A percentile compares a stretch with the other conserved stretches of the same genome.
phyloP scores from a whole-genome alignment of 108 stramenopile genomes.

The Aurantiochytrium sp. region DNA sequence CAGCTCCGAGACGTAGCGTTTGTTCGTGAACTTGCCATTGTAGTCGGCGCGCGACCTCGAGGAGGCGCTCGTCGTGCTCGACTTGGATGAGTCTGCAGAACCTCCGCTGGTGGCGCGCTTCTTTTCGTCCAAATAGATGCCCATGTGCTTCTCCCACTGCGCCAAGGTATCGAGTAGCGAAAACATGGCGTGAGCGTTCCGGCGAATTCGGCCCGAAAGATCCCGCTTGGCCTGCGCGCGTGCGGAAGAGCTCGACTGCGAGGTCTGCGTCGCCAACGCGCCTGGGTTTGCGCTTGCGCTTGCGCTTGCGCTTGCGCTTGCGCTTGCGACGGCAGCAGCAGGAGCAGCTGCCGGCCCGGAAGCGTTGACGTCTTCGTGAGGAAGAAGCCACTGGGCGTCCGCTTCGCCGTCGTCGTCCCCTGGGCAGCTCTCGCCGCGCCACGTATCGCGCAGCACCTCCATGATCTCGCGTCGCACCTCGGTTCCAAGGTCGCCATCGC shows the following conservation, averaged over 20 bases:
- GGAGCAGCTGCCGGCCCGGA: no score
- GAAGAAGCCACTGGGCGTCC: neutral
- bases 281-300: no score
- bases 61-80: neutral
- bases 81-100: neutral
- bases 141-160: neutral
- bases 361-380: no score
- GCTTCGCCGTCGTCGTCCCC: neutral
- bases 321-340: no score
- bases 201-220: neutral
- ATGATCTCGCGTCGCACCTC: neutral
- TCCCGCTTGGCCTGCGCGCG: neutral
- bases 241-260: neutral
- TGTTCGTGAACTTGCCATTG: neutral
- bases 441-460: conserved; percentile 1
- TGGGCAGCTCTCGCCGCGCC: neutral
- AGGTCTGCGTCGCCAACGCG: no score
- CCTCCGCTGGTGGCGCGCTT: no score
- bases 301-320: no score
- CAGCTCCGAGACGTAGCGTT: neutral
- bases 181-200: conserved; percentile 16
- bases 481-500: neutral
- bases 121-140: neutral
- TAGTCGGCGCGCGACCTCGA: neutral
- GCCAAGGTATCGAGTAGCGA: neutral